Evolutionary conservation across 73 alveolate genomes (phyloP).

Genomic region (Paramecium caudatum): DNA sequence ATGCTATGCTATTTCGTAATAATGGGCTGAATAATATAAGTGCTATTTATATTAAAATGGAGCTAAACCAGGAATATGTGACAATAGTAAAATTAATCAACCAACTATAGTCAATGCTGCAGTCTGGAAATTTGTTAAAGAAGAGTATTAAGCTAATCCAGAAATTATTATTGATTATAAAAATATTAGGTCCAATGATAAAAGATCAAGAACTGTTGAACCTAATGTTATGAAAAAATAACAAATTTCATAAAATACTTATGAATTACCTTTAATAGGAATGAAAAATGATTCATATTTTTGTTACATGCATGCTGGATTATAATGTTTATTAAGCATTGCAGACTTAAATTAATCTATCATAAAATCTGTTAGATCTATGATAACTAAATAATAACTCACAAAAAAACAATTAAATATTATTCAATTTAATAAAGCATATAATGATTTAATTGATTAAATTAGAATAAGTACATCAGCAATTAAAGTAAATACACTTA

Average conservation of each 20-base stretch:
- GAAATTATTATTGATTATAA: neutral
- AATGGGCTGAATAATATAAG: constrained; percentile 22
- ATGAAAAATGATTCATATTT: constrained; percentile 16
- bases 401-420: neutral
- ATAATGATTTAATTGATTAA: constrained; percentile 31
- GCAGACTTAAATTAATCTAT: neutral
- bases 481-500: neutral
- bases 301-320: constrained; percentile 53
- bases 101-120: constrained; percentile 5
- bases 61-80: constrained; percentile 38
- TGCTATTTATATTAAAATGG: constrained; percentile 59
- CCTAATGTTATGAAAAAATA: neutral
- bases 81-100: neutral
- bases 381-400: neutral
- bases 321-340: constrained; percentile 46
- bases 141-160: constrained; percentile 55
- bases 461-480: neutral
- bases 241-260: neutral
- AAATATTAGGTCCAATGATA: neutral
- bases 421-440: neutral
- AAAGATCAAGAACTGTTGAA: constrained; percentile 37
- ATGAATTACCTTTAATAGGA: constrained; percentile 51
- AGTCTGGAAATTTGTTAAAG: constrained; percentile 53
- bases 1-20: neutral
- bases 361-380: neutral